Percentiles rank a stretch among this genome's conserved stretches.
These are phyloP conservation scores for Calonectria fujianensis DNA, from an alignment of 2,329 filamentous ascomycete genomes.

Conservation along the genomic window DNA sequence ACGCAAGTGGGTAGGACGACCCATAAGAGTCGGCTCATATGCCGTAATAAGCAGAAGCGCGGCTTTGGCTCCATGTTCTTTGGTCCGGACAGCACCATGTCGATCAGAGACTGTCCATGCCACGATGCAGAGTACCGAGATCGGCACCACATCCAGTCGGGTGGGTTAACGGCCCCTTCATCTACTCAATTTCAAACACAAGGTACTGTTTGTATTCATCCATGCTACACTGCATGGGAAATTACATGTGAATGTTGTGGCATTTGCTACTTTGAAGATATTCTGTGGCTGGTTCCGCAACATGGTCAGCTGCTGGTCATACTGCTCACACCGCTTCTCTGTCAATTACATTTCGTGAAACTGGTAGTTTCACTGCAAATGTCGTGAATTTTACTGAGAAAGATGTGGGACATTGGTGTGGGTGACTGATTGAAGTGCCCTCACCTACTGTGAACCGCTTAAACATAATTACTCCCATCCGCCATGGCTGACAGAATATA, in stretches of 20 bases:
- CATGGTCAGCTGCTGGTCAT: neutral
- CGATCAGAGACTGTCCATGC: neutral
- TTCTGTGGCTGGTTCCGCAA: neutral
- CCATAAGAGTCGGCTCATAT: neutral
- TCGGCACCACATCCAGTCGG: neutral
- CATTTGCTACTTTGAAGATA: neutral
- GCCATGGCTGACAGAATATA: too few species aligned
- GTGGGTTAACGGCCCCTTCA: neutral
- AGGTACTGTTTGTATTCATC: neutral
- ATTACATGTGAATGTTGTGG: neutral
- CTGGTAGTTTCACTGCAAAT: neutral
- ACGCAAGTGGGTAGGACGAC: constrained; percentile 10
- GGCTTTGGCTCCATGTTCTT: neutral
- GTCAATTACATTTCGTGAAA: neutral
- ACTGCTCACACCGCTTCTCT: neutral
- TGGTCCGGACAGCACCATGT: neutral
- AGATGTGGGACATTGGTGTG: neutral
- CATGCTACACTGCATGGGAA: neutral
- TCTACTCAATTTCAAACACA: neutral
- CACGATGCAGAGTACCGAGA: neutral
- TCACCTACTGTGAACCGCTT: neutral
- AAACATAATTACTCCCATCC: neutral
- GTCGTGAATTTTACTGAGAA: neutral
- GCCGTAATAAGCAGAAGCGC: neutral
- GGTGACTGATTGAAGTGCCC: neutral